A percentile compares a stretch with the other conserved stretches of the same genome.
phyloP scores from a whole-genome alignment of 345 rosid species.

The Crucihimalaya himalaica region DNA sequence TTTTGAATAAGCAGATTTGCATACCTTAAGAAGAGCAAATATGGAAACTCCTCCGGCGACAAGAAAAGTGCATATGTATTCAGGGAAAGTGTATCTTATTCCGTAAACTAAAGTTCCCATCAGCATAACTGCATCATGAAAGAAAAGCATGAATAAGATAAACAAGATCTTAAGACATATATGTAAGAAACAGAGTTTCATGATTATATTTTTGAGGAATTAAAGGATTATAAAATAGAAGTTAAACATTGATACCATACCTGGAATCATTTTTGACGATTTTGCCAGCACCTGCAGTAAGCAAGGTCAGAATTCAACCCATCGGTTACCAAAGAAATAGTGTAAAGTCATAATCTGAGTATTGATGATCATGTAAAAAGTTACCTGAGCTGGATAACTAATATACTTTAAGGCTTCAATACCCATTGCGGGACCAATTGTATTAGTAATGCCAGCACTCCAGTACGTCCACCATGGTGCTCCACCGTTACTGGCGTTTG shows the following conservation, averaged over 20 bases:
- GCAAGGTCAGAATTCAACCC: conserved; percentile 19
- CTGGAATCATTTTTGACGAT: conserved; percentile 98
- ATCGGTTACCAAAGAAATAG: background rate
- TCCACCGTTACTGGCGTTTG: conserved; percentile 57
- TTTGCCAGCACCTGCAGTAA: conserved; percentile 79
- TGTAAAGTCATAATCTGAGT: background rate
- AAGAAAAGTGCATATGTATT: conserved; percentile 78
- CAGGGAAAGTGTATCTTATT: conserved; percentile 72
- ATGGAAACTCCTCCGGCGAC: conserved; percentile 94
- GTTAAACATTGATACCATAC: conserved; percentile 35
- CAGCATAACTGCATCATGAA: conserved; percentile 70
- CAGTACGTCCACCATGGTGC: conserved; percentile 97
- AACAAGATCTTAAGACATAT: background rate
- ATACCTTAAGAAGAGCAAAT: conserved; percentile 88
- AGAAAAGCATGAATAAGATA: background rate
- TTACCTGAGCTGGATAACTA: conserved; percentile 96
- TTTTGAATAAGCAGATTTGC: background rate
- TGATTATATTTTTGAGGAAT: background rate
- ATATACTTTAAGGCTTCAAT: conserved; percentile 97
- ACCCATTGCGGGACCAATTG: conserved; percentile 98
- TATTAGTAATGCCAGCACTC: conserved; percentile 97
- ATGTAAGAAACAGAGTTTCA: background rate
- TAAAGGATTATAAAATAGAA: background rate
- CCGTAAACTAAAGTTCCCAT: conserved; percentile 94
- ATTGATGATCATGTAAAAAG: background rate